Percentiles rank a stretch among this genome's conserved stretches.
These are phyloP conservation scores for Fusarium continuum DNA, from an alignment of 2,329 filamentous ascomycete species.

Conservation along the genomic window DNA sequence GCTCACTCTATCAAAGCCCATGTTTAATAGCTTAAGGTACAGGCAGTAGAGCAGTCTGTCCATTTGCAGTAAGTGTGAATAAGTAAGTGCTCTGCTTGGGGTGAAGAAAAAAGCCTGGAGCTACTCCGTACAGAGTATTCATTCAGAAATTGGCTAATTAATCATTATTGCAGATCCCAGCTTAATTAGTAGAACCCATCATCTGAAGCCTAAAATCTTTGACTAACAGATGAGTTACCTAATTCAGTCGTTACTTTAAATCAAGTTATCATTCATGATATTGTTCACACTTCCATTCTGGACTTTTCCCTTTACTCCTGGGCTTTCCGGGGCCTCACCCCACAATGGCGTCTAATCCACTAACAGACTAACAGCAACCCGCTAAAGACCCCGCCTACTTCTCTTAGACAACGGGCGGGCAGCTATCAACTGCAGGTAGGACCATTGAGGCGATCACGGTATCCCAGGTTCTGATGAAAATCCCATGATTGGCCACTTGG, in stretches of 20 bases:
- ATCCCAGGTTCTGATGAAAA: slow-evolving; percentile 24
- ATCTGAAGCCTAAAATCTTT: background rate
- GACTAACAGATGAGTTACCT: no score
- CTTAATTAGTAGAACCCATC: no score
- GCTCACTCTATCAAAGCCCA: background rate
- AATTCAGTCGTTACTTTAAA: no score
- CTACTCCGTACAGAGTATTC: no score
- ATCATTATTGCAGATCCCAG: background rate
- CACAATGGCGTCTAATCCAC: background rate
- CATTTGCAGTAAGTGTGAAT: no score
- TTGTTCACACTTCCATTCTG: no score
- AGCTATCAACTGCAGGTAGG: background rate
- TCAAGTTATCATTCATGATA: no score
- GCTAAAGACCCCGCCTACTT: slow-evolving; percentile 1
- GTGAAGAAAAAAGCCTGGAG: background rate
- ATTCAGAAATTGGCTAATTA: background rate
- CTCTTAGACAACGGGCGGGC: background rate
- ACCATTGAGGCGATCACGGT: slow-evolving; percentile 36
- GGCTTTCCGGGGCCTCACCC: background rate
- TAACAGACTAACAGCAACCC: background rate
- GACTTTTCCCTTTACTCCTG: background rate
- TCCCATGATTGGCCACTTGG: slow-evolving; percentile 38
- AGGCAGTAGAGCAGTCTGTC: no score
- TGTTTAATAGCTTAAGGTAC: no score
- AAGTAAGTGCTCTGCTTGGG: no score